These are phyloP conservation scores for Eucalyptus viminalis DNA, from an alignment of 345 rosid genomes.

Conservation along the genomic window DNA sequence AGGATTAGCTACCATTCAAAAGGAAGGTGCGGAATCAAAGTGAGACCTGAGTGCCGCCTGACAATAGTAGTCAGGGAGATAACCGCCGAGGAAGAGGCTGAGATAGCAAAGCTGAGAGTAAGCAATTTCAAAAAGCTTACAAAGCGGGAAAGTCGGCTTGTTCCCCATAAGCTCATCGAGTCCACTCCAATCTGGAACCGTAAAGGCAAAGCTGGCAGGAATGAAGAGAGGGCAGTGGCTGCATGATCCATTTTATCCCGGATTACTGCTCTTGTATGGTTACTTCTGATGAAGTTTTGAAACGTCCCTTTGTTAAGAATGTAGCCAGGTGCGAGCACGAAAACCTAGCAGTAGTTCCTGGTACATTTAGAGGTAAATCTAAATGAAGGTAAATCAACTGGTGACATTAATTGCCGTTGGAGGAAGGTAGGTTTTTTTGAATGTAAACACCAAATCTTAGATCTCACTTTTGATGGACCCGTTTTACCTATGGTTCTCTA, in stretches of 20 bases:
- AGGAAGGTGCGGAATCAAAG: slow-evolving; percentile 49
- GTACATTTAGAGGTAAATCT: background rate
- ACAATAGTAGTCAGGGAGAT: slow-evolving; percentile 79
- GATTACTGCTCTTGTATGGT: background rate
- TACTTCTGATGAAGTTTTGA: background rate
- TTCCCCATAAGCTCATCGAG: slow-evolving; percentile 75
- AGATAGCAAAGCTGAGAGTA: slow-evolving; percentile 73
- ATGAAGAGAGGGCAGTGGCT: background rate
- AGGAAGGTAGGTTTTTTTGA: background rate
- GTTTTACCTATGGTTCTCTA: background rate
- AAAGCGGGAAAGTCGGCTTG: slow-evolving; percentile 61
- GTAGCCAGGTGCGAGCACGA: background rate
- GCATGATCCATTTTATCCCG: background rate
- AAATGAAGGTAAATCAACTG: background rate
- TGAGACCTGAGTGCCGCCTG: slow-evolving; percentile 61
- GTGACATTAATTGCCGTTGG: background rate
- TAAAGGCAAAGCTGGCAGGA: slow-evolving; percentile 19
- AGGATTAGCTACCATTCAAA: slow-evolving; percentile 51
- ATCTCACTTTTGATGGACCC: background rate
- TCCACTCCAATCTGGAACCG: slow-evolving; percentile 81
- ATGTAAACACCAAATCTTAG: background rate
- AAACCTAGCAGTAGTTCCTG: background rate
- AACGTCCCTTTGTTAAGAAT: background rate
- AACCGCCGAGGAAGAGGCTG: slow-evolving; percentile 78
- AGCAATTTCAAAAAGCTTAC: slow-evolving; percentile 64